Evolutionary conservation across 768 basidiomycete genomes (phyloP).

Genomic region (Naganishia friedmannii): DNA sequence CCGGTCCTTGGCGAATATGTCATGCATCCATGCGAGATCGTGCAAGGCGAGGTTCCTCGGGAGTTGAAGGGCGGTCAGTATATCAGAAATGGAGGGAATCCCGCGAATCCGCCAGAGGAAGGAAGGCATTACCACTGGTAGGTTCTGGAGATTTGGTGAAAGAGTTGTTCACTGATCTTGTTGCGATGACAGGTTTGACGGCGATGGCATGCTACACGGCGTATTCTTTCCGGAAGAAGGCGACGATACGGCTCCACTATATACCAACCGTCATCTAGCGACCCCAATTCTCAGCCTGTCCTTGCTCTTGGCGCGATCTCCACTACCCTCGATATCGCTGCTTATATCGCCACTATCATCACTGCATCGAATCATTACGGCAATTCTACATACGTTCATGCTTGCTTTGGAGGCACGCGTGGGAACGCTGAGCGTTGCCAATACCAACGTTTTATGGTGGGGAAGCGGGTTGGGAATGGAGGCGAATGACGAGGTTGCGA

Average conservation of each 20-base stretch:
- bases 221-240: constrained; percentile 46
- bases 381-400: constrained; percentile 48
- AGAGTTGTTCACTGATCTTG: background rate
- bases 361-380: constrained; percentile 46
- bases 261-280: constrained; percentile 50
- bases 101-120: constrained; percentile 46
- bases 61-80: constrained; percentile 53
- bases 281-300: constrained; percentile 44
- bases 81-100: constrained; percentile 54
- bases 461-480: constrained; percentile 41
- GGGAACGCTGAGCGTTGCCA: constrained; percentile 52
- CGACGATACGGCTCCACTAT: constrained; percentile 35
- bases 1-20: constrained; percentile 50
- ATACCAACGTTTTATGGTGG: constrained; percentile 53
- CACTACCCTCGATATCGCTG: constrained; percentile 48
- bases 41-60: constrained; percentile 44
- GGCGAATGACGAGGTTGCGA: constrained; percentile 30
- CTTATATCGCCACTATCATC: constrained; percentile 52
- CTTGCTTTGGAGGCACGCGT: constrained; percentile 47
- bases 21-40: constrained; percentile 42
- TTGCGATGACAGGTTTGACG: constrained; percentile 52
- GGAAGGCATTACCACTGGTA: constrained; percentile 50
- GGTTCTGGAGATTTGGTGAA: background rate
- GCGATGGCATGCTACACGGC: constrained; percentile 54
- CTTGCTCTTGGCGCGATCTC: constrained; percentile 40